These are phyloP conservation scores for Chaetoceros tenuissimus DNA, from an alignment of 108 stramenopile species.

Conservation along the genomic window DNA sequence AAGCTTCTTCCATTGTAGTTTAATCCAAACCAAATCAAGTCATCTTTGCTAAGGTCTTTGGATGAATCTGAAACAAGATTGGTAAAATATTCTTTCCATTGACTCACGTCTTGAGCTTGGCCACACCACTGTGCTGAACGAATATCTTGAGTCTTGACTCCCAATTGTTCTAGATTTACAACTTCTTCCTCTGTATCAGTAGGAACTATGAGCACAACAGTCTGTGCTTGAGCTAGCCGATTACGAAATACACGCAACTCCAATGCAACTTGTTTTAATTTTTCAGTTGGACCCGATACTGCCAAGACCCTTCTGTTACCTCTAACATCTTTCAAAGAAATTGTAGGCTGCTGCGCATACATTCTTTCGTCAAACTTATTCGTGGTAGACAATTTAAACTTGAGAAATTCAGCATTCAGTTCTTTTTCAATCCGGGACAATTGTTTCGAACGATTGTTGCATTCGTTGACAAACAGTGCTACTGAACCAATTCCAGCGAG, in stretches of 20 bases:
- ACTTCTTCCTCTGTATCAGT: no score
- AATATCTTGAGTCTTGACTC: no score
- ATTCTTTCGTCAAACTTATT: no score
- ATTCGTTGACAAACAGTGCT: slow-evolving; percentile 52
- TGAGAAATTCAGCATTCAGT: slow-evolving; percentile 51
- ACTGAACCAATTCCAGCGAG: slow-evolving; percentile 20
- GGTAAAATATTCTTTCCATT: slow-evolving; percentile 56
- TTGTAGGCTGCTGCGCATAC: no score
- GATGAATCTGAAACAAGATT: slow-evolving; percentile 13
- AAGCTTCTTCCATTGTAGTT: slow-evolving; percentile 62
- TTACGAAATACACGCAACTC: slow-evolving; percentile 31
- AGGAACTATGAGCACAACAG: slow-evolving; percentile 47
- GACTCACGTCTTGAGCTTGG: slow-evolving; percentile 30
- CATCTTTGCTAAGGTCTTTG: background rate
- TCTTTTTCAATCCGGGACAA: slow-evolving; percentile 69
- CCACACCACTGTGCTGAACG: no score
- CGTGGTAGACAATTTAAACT: no score
- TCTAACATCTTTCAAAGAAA: slow-evolving; percentile 18
- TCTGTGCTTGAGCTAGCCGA: slow-evolving; percentile 46
- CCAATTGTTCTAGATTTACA: background rate
- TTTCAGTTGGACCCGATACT: slow-evolving; percentile 35
- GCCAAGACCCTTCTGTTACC: slow-evolving; percentile 53
- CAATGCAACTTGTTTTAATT: slow-evolving; percentile 26
- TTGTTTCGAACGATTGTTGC: slow-evolving; percentile 48
- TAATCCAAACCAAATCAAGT: slow-evolving; percentile 74